These are phyloP conservation scores for Dinochytrium kinnereticum DNA, from an alignment of 371 early-diverging fungal genomes.

Conservation along the genomic window DNA sequence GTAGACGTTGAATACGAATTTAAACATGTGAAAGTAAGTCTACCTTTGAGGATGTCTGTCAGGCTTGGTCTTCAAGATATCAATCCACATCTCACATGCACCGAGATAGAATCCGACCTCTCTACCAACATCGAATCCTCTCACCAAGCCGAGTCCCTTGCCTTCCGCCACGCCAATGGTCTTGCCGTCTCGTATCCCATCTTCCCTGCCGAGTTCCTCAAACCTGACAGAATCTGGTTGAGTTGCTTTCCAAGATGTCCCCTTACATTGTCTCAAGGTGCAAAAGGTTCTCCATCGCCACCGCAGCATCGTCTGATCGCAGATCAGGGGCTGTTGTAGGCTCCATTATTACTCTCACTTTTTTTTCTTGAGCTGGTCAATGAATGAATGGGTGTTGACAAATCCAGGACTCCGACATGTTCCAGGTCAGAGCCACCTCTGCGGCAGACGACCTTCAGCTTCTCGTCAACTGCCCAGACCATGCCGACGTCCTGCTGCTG, in stretches of 20 bases:
- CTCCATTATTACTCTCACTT: background rate
- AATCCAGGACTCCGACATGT: background rate
- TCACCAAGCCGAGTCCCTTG: slow-evolving; percentile 72
- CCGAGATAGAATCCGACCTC: slow-evolving; percentile 79
- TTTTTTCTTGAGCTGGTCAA: background rate
- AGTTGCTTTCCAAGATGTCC: background rate
- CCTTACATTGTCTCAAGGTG: slow-evolving; percentile 15
- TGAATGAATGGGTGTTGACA: background rate
- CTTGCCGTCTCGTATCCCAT: slow-evolving; percentile 70
- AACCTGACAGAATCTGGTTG: slow-evolving; percentile 52
- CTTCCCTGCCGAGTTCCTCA: slow-evolving; percentile 68
- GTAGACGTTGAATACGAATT: no score
- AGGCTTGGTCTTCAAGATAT: slow-evolving; percentile 47
- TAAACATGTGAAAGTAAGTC: background rate
- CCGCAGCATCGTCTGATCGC: background rate
- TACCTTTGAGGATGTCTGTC: slow-evolving; percentile 31
- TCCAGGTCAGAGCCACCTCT: background rate
- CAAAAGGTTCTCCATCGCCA: slow-evolving; percentile 16
- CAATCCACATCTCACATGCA: slow-evolving; percentile 68
- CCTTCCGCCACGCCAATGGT: slow-evolving; percentile 71
- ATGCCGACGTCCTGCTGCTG: background rate
- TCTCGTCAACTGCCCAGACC: background rate
- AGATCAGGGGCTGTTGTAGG: background rate
- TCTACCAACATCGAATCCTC: slow-evolving; percentile 70
- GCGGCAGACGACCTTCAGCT: background rate